A percentile compares a stretch with the other conserved stretches of the same genome.
Evolutionary conservation across 1,139 yeast genomes (phyloP).

Genomic region (Diutina catenulata): DNA sequence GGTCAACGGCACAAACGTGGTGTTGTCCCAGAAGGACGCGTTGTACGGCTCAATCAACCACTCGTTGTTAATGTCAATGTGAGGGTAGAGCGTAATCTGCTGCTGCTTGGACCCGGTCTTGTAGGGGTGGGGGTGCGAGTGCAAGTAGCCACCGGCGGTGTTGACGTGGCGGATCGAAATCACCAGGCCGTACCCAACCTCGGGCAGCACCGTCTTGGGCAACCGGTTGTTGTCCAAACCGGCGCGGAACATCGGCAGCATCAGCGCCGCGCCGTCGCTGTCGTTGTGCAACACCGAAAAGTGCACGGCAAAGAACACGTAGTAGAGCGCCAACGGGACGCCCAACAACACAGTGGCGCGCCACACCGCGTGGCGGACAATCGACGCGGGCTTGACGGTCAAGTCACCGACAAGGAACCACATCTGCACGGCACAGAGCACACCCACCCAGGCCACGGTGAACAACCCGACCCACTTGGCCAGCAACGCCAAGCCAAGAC

Average conservation of each 20-base stretch:
- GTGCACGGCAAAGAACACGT: conserved; percentile 69
- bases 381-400: conserved; percentile 38
- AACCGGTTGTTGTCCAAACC: conserved; percentile 59
- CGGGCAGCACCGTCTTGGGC: conserved; percentile 60
- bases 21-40: conserved; percentile 33
- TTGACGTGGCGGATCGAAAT: conserved; percentile 71
- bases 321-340: conserved; percentile 58
- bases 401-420: conserved; percentile 90
- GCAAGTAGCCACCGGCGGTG: conserved; percentile 91
- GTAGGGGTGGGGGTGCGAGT: conserved; percentile 77
- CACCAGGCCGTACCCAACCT: conserved; percentile 79
- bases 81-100: conserved; percentile 89
- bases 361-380: conserved; percentile 39
- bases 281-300: conserved; percentile 57
- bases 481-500: conserved; percentile 77
- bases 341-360: conserved; percentile 56
- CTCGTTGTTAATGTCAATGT: conserved; percentile 75
- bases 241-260: conserved; percentile 83
- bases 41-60: conserved; percentile 73
- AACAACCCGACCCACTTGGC: conserved; percentile 97
- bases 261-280: conserved; percentile 83
- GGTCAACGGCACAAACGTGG: conserved; percentile 47
- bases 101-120: conserved; percentile 94
- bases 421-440: conserved; percentile 59
- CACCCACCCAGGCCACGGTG: conserved; percentile 60